Percentiles rank a stretch among this genome's conserved stretches.
These are phyloP conservation scores for Phascolomyces articulosus DNA, from an alignment of 371 early-diverging fungal genomes.

Conservation along the genomic window DNA sequence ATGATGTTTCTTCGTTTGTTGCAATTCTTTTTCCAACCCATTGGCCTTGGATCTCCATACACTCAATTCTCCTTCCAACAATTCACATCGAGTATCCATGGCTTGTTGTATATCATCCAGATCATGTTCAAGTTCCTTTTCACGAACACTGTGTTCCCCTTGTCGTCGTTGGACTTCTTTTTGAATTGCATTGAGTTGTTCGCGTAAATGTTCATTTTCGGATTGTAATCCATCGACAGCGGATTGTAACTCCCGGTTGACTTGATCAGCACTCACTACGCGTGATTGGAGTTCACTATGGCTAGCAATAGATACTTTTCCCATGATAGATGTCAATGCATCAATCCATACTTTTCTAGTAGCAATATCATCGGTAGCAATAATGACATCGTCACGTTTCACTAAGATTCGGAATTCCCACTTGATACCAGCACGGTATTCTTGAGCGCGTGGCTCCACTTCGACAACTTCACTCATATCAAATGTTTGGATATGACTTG, in stretches of 20 bases:
- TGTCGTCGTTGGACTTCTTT: conserved; percentile 26
- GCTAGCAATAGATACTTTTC: conserved; percentile 51
- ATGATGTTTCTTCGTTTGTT: conserved; percentile 11
- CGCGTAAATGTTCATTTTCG: conserved; percentile 31
- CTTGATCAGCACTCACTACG: conserved; percentile 37
- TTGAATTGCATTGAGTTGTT: conserved; percentile 27
- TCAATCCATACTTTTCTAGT: conserved; percentile 51
- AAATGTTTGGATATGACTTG: conserved; percentile 50
- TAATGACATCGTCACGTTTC: conserved; percentile 43
- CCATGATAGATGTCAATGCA: conserved; percentile 53
- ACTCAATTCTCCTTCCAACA: conserved; percentile 26
- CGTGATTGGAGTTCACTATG: conserved; percentile 50
- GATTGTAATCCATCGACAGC: conserved; percentile 31
- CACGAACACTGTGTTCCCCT: conserved; percentile 15
- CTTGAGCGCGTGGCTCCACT: conserved; percentile 47
- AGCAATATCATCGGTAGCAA: conserved; percentile 49
- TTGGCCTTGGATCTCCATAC: conserved; percentile 23
- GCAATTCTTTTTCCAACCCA: conserved; percentile 25
- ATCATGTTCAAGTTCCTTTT: conserved; percentile 20
- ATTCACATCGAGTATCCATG: conserved; percentile 30
- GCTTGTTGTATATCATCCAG: conserved; percentile 26
- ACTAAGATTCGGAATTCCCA: conserved; percentile 53
- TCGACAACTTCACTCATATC: conserved; percentile 58
- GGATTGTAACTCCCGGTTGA: conserved; percentile 41
- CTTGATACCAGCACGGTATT: conserved; percentile 44